phyloP scores from a whole-genome alignment of 208 protist species.

The Acanthamoeba royreba region DNA sequence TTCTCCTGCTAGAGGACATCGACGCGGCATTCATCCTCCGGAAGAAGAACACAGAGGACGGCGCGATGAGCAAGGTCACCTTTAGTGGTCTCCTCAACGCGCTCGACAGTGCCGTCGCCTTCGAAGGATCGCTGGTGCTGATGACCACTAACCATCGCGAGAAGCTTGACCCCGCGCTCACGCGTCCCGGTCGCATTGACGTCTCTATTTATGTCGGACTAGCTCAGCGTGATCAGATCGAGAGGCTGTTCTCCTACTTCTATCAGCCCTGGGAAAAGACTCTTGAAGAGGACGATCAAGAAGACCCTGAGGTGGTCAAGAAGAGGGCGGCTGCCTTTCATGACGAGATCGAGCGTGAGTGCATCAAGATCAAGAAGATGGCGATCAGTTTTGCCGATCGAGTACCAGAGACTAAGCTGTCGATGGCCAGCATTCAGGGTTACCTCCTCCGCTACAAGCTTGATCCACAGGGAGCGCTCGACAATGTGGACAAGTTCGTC shows the following conservation, averaged over 20 bases:
- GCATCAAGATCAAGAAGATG: not conserved
- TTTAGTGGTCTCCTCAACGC: not conserved
- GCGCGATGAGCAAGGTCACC: slow-evolving; percentile 75
- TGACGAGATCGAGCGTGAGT: no score
- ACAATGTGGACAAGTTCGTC: not conserved
- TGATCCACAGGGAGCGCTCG: not conserved
- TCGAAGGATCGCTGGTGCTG: slow-evolving; percentile 92
- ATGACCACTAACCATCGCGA: slow-evolving; percentile 97
- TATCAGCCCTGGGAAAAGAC: not conserved
- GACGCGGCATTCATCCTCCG: slow-evolving; percentile 88
- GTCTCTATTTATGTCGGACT: slow-evolving; percentile 87
- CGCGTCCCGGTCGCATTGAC: slow-evolving; percentile 78
- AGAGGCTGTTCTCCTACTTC: slow-evolving; percentile 78
- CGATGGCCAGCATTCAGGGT: not conserved
- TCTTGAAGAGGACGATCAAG: not conserved
- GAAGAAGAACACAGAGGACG: not conserved
- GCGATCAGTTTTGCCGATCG: not conserved
- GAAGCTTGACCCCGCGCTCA: slow-evolving; percentile 84
- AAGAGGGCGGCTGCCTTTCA: no score
- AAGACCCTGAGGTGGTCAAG: not conserved
- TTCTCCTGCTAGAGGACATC: slow-evolving; percentile 94
- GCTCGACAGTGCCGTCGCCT: slow-evolving; percentile 89
- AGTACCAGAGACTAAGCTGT: not conserved
- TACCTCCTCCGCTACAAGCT: not conserved
- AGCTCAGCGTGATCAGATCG: slow-evolving; percentile 78